These are phyloP conservation scores for Ramularia endophylla DNA, from an alignment of 2,329 filamentous ascomycete species.

Conservation along the genomic window DNA sequence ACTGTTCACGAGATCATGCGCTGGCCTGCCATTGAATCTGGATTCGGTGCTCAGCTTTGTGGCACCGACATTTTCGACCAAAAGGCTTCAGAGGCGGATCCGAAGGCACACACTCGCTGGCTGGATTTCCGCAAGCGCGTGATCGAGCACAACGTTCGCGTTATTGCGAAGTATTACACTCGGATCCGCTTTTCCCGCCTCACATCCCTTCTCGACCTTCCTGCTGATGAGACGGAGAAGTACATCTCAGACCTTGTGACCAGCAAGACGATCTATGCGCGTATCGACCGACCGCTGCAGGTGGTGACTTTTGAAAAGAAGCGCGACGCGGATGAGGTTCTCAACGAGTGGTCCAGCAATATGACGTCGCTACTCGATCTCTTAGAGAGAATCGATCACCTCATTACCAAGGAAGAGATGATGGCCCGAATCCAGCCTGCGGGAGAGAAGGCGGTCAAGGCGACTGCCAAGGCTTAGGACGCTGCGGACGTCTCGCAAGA, in stretches of 20 bases:
- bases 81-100: conserved; percentile 60
- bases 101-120: conserved; percentile 82
- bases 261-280: conserved; percentile 95
- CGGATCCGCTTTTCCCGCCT: conserved; percentile 89
- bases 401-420: conserved; percentile 99
- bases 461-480: conserved; percentile 14
- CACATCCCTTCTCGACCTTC: conserved; percentile 83
- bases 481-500: not conserved
- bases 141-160: conserved; percentile 97
- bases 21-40: conserved; percentile 87
- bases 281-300: conserved; percentile 89
- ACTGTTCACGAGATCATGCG: conserved; percentile 96
- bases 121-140: conserved; percentile 94
- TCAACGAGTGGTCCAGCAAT: conserved; percentile 98
- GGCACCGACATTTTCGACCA: conserved; percentile 75
- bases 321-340: conserved; percentile 85
- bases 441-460: conserved; percentile 35
- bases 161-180: conserved; percentile 98
- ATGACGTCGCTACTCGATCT: conserved; percentile 89
- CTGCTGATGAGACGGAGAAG: conserved; percentile 95
- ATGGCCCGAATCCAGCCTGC: conserved; percentile 90
- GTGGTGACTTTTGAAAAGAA: conserved; percentile 94
- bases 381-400: conserved; percentile 86
- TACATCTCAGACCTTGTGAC: conserved; percentile 97
- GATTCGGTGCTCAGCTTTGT: conserved; percentile 83